Conservation (phyloP, 495 filamentous ascomycete genomes). For the Barbatosphaeria neglecta region DNA sequence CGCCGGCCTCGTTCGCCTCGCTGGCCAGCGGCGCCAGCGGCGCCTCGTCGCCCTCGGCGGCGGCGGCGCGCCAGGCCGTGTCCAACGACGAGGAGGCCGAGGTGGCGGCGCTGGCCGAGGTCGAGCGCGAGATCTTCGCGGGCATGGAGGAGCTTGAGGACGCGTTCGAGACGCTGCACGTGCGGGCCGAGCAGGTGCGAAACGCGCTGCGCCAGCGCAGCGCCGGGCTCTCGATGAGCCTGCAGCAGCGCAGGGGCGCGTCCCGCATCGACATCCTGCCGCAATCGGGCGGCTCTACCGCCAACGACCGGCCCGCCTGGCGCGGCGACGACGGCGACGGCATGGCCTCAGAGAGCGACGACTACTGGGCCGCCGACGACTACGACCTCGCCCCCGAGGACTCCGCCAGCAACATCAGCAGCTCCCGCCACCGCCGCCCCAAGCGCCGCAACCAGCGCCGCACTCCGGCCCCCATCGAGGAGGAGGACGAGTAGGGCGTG, state of each 20-base stretch:
- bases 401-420: constrained; percentile 78
- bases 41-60: constrained; percentile 22
- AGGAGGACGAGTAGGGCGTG: constrained; percentile 53
- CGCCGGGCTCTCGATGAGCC: constrained; percentile 65
- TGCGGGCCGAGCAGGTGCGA: constrained; percentile 71
- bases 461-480: constrained; percentile 75
- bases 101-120: constrained; percentile 74
- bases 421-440: constrained; percentile 55
- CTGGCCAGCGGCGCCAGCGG: constrained; percentile 24
- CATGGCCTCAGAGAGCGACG: constrained; percentile 37
- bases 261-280: constrained; percentile 31
- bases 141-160: constrained; percentile 93
- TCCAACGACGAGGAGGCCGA: constrained; percentile 91
- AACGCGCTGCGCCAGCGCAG: constrained; percentile 65
- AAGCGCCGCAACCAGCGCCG: constrained; percentile 62
- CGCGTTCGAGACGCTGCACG: constrained; percentile 85
- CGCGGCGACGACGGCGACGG: constrained; percentile 26
- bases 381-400: constrained; percentile 66
- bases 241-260: constrained; percentile 53
- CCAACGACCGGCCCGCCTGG: constrained; percentile 32
- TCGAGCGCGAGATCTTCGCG: constrained; percentile 85
- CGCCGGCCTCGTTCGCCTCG: constrained; percentile 36
- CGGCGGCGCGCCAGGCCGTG: constrained; percentile 38
- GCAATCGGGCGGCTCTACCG: constrained; percentile 21
- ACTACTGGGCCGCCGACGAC: constrained; percentile 56